phyloP scores from a whole-genome alignment of 140 eudicot genomes.

The Oenanthe javanica region DNA sequence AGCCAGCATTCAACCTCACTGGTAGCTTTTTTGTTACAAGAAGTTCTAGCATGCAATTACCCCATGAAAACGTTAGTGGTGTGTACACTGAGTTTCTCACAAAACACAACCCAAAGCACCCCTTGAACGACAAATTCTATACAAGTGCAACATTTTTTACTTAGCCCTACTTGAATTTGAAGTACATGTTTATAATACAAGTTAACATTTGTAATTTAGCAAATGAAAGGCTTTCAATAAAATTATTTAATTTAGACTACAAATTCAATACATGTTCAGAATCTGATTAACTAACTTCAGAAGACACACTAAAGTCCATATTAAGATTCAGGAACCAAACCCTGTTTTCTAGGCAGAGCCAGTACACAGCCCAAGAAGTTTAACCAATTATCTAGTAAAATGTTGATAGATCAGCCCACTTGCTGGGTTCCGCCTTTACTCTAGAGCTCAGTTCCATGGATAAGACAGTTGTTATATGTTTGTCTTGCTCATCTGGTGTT shows the following conservation, averaged over 20 bases:
- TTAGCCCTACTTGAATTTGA: not conserved
- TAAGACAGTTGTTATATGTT: not conserved
- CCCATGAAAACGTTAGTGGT: not conserved
- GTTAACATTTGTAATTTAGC: too few relatives aligned
- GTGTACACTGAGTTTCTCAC: not conserved
- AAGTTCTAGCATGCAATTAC: not conserved
- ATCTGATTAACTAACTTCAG: not conserved
- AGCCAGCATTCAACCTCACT: too few relatives aligned
- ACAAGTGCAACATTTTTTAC: not conserved
- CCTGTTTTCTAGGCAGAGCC: not conserved
- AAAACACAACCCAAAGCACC: not conserved
- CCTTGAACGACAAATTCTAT: not conserved
- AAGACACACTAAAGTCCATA: not conserved
- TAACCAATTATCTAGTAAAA: not conserved
- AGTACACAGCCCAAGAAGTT: not conserved
- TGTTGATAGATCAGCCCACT: not conserved
- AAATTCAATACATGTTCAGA: not conserved
- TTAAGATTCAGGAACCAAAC: not conserved
- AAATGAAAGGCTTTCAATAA: too few relatives aligned
- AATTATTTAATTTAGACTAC: not conserved
- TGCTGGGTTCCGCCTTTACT: not conserved
- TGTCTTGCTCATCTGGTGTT: constrained; percentile 44
- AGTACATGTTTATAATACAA: too few relatives aligned
- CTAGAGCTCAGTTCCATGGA: not conserved
- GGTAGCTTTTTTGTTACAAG: too few relatives aligned